Conservation (phyloP, 2,329 filamentous ascomycete species). For the Spiromastix sp. region DNA sequence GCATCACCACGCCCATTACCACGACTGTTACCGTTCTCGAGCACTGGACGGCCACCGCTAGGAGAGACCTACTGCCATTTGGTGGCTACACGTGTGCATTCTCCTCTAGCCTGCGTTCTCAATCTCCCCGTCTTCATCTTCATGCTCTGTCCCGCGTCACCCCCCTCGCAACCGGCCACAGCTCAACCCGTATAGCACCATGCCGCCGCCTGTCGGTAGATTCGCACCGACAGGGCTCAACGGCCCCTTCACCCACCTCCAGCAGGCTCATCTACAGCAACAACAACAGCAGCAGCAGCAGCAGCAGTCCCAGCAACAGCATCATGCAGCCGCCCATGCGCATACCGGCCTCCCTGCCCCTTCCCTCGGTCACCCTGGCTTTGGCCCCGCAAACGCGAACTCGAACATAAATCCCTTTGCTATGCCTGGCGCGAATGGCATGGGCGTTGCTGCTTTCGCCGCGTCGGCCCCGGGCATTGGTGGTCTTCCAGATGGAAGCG, state of each 20-base stretch:
- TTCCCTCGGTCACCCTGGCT: slow-evolving; percentile 57
- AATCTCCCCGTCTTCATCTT: no score
- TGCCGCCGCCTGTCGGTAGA: slow-evolving; percentile 50
- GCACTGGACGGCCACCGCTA: no score
- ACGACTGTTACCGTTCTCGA: no score
- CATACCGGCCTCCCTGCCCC: slow-evolving; percentile 42
- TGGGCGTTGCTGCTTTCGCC: slow-evolving; percentile 47
- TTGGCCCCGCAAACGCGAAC: slow-evolving; percentile 53
- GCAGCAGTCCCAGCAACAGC: no score
- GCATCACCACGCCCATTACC: no score
- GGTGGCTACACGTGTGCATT: no score
- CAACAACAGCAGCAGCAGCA: slow-evolving; percentile 34
- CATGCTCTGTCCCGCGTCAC: slow-evolving; percentile 13
- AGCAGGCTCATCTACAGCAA: slow-evolving; percentile 38
- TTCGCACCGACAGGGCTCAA: slow-evolving; percentile 49
- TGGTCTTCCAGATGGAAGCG: slow-evolving; percentile 35
- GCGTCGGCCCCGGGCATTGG: slow-evolving; percentile 43
- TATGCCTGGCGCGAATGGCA: slow-evolving; percentile 43
- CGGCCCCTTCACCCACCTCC: slow-evolving; percentile 49
- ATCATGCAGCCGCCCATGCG: slow-evolving; percentile 27
- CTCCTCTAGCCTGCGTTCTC: no score
- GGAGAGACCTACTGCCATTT: no score
- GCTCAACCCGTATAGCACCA: slow-evolving; percentile 22
- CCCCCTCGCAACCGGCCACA: slow-evolving; percentile 10
- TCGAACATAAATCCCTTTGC: slow-evolving; percentile 58